Evolutionary conservation across 1,284 basidiomycete genomes (phyloP), one percentile per base, ranked within the genome.

Genomic region (Mrakiaceae sp.): DNA sequence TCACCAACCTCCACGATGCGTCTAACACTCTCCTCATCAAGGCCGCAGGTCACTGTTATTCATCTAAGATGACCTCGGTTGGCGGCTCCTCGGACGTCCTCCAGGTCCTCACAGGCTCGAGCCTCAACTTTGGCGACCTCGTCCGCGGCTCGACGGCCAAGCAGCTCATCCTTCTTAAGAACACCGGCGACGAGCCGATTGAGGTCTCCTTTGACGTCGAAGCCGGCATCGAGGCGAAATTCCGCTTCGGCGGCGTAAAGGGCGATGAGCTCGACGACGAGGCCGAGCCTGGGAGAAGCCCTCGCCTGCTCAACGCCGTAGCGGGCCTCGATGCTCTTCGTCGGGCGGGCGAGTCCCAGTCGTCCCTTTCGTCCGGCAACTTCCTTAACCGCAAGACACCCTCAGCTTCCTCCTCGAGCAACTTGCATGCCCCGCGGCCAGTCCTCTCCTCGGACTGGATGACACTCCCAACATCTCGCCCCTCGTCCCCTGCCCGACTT

Each of bases 61-160:
- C 27, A 27, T 27, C 27, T 27, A 27, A 27, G 27, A 27, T 27
- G 27, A 72, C 72, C 39, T 70, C 70, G n/a, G 64, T 69, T 12
- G 66, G 70, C 0, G 71, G 68, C 8, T 71, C 73, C 9, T 68
- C 70, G 11, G 77, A 80, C 63, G 73, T 76, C 3, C 69, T 80
- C 44, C 72, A 74, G 51, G 72, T 80, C 39, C 69, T 77, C 6
- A 76, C 75, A n/a, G 79, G 78, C 7, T 72, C 74, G 7, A 71
- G 71, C 5, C 69, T 80, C 50, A 78, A 80, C 71, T 80, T 80
- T 70, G 79, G 79, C 10, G 74, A 78, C 67, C 76, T 78, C 59
- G 73, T 74, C 44, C 78, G 79, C 56, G 78, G 79, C 0, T 71
- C 76, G 14, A 79, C 79, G 78, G 72, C 77, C 11, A 76, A 74